Base-by-base conservation (phyloP, 2,329 filamentous ascomycete genomes). In the Cladosporium colombiae region DNA sequence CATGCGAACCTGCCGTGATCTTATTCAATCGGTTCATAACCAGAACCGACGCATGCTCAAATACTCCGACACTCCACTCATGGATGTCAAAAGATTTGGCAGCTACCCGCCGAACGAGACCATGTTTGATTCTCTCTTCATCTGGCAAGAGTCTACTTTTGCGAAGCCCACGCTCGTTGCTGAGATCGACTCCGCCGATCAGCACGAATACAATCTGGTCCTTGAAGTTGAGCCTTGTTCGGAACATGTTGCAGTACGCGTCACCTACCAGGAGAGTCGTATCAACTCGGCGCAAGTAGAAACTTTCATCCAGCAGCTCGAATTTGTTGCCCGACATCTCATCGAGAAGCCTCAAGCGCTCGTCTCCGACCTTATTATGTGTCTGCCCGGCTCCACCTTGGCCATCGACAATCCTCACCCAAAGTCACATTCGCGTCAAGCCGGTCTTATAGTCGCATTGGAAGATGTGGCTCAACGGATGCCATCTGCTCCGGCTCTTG, bases 51-150 rank as follows among this genome's bases (percentile, higher is more conserved):
- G 84, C 3, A 83, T 88, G 64, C 82, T 96, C 61, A 82, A 86
- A 18, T 83, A 94, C 74, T 85, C 85, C 25, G 80, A 81, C 1
- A 73, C 93, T 6, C 83, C 91, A 0, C 81, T 96, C 2, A 80
- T 86, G 0, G 87, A 92, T 1, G 91, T 97, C 69, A 89, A 87
- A 72, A 86, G 85, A 69, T 77, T 84, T 1, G 85, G 84, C 3
- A 84, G 83, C 0, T 67, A 89, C 0, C 78, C 82, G 31, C 81
- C 86, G 0, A 81, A 83, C 0, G 82, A 86, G 46, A 58, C 53
- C 4, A 77, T 96, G 0, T 97, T 94, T 70, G 91, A 96, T 70
- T 84, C 89, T 0, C 80, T 97, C 0, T 89, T 96, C 71, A 88
- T 93, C 0, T 97, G 93, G 82, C 93, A 97, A 71, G 89, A 96